Evolutionary conservation across 1,284 basidiomycete species (phyloP), one percentile per base, ranked within the genome.

Genomic region (Kalmanozyma brasiliensis): DNA sequence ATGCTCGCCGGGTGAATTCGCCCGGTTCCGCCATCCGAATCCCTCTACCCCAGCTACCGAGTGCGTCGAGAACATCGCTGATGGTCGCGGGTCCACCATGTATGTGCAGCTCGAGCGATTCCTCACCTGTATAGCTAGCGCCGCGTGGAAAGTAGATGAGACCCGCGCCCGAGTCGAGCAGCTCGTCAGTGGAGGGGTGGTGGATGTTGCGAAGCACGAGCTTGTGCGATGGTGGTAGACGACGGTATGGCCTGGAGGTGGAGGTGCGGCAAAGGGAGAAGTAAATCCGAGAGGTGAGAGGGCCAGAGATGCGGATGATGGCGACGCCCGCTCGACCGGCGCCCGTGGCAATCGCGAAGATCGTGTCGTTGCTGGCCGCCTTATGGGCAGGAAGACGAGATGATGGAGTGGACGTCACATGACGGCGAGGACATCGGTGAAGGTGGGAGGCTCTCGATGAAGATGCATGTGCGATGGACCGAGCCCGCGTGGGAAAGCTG

Each of bases 1-100:
- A 92, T 0, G 92, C 91, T 35, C 91, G 88, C 40, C 89, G 86
- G 6, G 92, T 93, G 77, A 94, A 95, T 82, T 95, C 93, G 41
- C 93, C 92, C 7, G 89, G 87, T 74, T 90, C 88, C 0, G 92
- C 93, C 5, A 89, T 89, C 8, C 92, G 87, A 4, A 74, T 13
- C 8, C 92, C 87, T 10, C 34, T 20, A 9, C 24, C 36, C 22
- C 32, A 16, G 7, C 8, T 13, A 2, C 86, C 0, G 87, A 86
- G 8, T 1, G 90, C 87, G 3, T 82, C 76, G 19, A 94, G 85
- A 10, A 91, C 84, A 3, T 90, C 87, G 3, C 88, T 83, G 61
- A 92, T 86, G 32, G 93, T 86, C 1, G 93, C 91, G 7, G 88
- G 85, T 1, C 91, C 91, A n/a, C 92, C 93, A 79, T 95, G 92